Conservation (phyloP, 2,329 filamentous ascomycete species). For the Ophiocordyceps camponoti-rufipedis region DNA sequence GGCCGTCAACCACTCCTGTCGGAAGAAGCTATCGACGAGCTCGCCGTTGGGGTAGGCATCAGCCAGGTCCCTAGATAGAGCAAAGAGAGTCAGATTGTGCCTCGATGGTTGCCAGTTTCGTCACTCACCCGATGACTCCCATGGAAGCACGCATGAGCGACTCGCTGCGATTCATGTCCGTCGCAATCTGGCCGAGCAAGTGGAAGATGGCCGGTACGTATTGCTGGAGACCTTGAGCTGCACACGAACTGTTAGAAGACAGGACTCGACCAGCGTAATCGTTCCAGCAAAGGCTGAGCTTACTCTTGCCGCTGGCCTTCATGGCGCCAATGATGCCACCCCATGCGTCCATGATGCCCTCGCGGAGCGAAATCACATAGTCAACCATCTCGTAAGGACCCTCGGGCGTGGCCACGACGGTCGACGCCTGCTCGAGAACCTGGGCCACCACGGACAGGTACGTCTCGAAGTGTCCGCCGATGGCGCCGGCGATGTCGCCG, state of each 20-base stretch:
- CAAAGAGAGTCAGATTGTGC: not conserved
- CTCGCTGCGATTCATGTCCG: slow-evolving; percentile 79
- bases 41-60: slow-evolving; percentile 88
- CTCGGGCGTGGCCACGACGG: slow-evolving; percentile 60
- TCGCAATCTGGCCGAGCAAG: slow-evolving; percentile 62
- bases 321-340: slow-evolving; percentile 90
- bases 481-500: slow-evolving; percentile 90
- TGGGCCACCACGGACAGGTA: slow-evolving; percentile 86
- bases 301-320: slow-evolving; percentile 65
- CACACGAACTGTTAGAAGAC: not conserved
- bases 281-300: slow-evolving; percentile 12
- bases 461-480: slow-evolving; percentile 77
- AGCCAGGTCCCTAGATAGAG: slow-evolving; percentile 55
- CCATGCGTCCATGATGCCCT: slow-evolving; percentile 99
- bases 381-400: slow-evolving; percentile 90
- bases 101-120: not conserved
- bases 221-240: slow-evolving; percentile 53
- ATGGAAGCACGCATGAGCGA: slow-evolving; percentile 83
- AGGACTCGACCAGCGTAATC: no score
- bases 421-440: slow-evolving; percentile 82
- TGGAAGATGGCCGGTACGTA: slow-evolving; percentile 78
- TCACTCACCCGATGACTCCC: slow-evolving; percentile 81
- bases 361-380: slow-evolving; percentile 84
- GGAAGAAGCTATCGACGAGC: slow-evolving; percentile 74
- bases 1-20: slow-evolving; percentile 71